Base-by-base conservation (phyloP, 2,329 filamentous ascomycete species). In the Penicillium sp. region DNA sequence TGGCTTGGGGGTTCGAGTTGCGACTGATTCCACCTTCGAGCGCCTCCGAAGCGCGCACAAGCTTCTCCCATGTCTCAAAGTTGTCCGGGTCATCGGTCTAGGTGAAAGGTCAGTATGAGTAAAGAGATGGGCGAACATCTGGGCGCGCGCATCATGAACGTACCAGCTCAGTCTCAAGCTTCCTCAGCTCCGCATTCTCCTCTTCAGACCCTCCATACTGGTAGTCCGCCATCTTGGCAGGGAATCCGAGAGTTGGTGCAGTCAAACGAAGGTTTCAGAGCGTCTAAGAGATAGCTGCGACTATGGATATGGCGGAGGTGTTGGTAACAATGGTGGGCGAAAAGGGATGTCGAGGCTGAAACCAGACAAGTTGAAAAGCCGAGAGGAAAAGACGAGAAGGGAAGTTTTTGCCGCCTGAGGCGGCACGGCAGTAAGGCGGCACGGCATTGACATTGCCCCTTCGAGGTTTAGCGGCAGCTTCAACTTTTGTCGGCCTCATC, bases 21-120 rank as follows among this genome's bases (percentile, higher is more conserved):
- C 93, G 86, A 64, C 94, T 96, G 48, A 98, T 79, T 41, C 91
- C 93, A 46, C 90, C 91, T 62, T 98, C 93, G 49, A 95, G 83
- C 35, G 77, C 76, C 65, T 96, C 88, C 52, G 84, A 87, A 34
- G 84, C 82, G 56, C 83, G 83, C 53, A 96, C 83, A 41, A 97
- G 80, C 66, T 88, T 91, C 69, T 97, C 91, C 93, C 93, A 98
- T 46, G 80, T 79, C 57, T 96, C 91, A 59, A 95, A 97, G 61
- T 87, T 90, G 66, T 98, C 93, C 9, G 87, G 79, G 53, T 95
- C 87, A 43, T 77, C 76, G 36, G 72, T 54, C 80, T 83, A 54
- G 25, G 49, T 38, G 15, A 29, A 41, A 36, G 36, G 36, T 51
- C 29, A 49, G 45, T 41, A 36, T 13, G 26, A 15, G 17, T 11